phyloP scores from a whole-genome alignment of 106 monocot species.

The Dioscorea zingiberensis region DNA sequence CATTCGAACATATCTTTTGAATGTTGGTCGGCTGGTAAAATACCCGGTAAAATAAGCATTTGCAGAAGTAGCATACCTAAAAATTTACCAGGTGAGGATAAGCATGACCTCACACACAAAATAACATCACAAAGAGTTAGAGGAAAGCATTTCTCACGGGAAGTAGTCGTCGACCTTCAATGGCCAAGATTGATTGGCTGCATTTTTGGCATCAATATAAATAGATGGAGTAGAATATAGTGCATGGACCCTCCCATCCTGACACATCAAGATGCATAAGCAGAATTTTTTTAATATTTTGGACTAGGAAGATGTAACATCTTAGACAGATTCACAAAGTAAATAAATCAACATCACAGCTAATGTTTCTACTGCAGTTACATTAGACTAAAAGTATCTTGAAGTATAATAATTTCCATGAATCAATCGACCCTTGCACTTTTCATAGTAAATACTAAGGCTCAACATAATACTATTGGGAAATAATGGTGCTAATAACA shows the following conservation, averaged over 20 bases:
- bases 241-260: slow-evolving; percentile 79
- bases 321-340: background rate
- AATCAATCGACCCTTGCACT: too few relatives aligned
- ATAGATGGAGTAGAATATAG: slow-evolving; percentile 80
- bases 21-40: slow-evolving; percentile 68
- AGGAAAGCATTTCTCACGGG: slow-evolving; percentile 36
- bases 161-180: slow-evolving; percentile 69
- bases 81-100: slow-evolving; percentile 4
- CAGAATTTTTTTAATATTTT: background rate
- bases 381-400: too few relatives aligned
- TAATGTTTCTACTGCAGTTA: too few relatives aligned
- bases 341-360: too few relatives aligned
- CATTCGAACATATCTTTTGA: slow-evolving; percentile 58
- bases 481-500: too few relatives aligned
- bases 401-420: too few relatives aligned
- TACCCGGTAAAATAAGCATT: slow-evolving; percentile 86
- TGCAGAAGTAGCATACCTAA: slow-evolving; percentile 56
- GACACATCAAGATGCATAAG: background rate
- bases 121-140: background rate
- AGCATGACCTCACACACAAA: background rate
- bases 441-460: too few relatives aligned
- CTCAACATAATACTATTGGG: too few relatives aligned
- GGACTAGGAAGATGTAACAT: too few relatives aligned
- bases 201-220: slow-evolving; percentile 67
- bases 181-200: slow-evolving; percentile 69